Conservation (phyloP, 345 rosid species). For the Bruguiera gymnorhiza region DNA sequence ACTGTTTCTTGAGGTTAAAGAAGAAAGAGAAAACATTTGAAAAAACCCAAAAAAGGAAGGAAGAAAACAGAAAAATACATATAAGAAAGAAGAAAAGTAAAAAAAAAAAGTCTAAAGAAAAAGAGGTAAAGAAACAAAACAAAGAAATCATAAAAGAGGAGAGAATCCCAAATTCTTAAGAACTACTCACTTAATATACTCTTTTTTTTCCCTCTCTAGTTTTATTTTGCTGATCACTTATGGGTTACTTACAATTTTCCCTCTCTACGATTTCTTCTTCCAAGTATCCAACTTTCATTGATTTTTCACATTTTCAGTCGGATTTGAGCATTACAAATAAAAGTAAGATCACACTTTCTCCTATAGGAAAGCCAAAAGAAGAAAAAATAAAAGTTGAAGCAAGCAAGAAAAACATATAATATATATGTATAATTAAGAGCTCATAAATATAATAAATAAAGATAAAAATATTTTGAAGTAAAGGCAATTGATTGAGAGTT, state of each 20-base stretch:
- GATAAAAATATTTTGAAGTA: background rate
- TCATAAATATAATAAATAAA: background rate
- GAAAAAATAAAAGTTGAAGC: conserved; percentile 6
- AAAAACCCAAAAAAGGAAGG: background rate
- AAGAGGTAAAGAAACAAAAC: background rate
- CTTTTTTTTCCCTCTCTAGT: conserved; percentile 21
- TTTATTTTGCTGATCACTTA: background rate
- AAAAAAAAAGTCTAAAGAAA: background rate
- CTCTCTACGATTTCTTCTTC: conserved; percentile 32
- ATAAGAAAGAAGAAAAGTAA: no score
- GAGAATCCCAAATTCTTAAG: background rate
- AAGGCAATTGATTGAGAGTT: conserved; percentile 10
- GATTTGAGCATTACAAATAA: conserved; percentile 21
- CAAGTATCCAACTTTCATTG: conserved; percentile 24
- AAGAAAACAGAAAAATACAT: background rate
- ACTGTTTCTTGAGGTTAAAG: conserved; percentile 14
- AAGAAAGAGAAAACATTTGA: background rate
- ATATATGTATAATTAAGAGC: conserved; percentile 17
- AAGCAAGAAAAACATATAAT: background rate
- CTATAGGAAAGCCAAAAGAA: background rate
- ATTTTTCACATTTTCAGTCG: conserved; percentile 38
- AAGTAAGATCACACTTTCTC: conserved; percentile 25
- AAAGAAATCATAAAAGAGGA: background rate
- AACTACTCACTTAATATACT: conserved; percentile 5
- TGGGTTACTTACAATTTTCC: background rate